Conservation (phyloP, 1,139 yeast genomes). For the Hansenula lynferdii region DNA sequence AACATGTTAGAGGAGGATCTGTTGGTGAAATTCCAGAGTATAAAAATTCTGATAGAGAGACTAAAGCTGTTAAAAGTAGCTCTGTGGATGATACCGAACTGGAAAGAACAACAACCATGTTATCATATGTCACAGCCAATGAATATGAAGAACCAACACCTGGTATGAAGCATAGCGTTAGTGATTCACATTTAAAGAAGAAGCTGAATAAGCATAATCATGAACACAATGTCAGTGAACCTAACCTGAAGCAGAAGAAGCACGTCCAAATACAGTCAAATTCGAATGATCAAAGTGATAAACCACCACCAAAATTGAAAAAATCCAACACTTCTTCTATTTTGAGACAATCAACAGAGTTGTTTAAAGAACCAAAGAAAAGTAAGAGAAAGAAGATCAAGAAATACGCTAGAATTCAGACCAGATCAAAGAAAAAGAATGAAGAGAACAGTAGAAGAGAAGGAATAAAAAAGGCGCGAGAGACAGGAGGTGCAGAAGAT, state of each 20-base stretch:
- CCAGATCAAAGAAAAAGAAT: conserved; percentile 9
- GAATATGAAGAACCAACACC: not conserved
- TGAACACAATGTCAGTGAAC: not conserved
- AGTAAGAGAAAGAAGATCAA: conserved; percentile 22
- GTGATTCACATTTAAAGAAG: not conserved
- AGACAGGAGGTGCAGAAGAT: not conserved
- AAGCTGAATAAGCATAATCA: not conserved
- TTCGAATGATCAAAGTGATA: not conserved
- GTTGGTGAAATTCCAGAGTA: conserved; percentile 33
- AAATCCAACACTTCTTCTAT: not conserved
- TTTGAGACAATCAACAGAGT: conserved; percentile 5
- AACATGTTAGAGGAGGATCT: conserved; percentile 5
- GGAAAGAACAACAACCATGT: not conserved
- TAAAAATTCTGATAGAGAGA: not conserved
- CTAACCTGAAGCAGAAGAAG: not conserved
- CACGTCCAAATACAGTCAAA: not conserved
- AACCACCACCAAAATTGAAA: not conserved
- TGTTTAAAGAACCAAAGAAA: conserved; percentile 7
- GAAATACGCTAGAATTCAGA: conserved; percentile 28
- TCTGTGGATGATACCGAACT: too few relatives aligned
- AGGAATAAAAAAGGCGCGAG: conserved; percentile 1
- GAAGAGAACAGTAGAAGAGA: not conserved
- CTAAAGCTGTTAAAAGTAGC: too few relatives aligned
- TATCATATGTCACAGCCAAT: not conserved
- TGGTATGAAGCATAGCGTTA: conserved; percentile 1